Base-by-base conservation (phyloP, 192 early-diverging fungal species). In the Backusella westeae region DNA sequence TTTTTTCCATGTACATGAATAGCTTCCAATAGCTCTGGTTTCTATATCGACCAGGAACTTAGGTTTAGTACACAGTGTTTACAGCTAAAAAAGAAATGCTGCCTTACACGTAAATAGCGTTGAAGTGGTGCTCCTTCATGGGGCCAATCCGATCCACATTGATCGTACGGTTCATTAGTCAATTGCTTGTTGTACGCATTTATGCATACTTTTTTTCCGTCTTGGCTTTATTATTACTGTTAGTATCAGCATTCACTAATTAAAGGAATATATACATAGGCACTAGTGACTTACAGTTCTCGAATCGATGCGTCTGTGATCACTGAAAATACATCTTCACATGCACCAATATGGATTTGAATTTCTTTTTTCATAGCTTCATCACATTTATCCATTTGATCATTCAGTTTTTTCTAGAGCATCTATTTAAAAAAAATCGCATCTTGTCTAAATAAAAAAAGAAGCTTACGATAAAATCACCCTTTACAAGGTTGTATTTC, bases 111-210 rank as follows among this genome's bases (percentile, higher is more conserved):
- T 68, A 91, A 77, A 77, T 90, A 91, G 0, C 23, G 12, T 9
- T 73, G 83, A 53, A 89, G 83, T 6, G 76, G 70, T 10, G 73
- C 56, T 35, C 90, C 74, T 76, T 89, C 88, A 66, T 85, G 63
- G 3, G 90, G 90, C 90, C 90, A 91, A 2, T 42, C 49, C 32
- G 80, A 36, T 23, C 90, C 90, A 77, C 90, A 91, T 9, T 36
- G 34, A 12, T 88, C 85, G 70, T 65, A 87, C 0, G 63, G 21
- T 42, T 89, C 87, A 7, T 78, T 71, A 29, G 49, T 72, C 36
- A 87, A 38, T 53, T 89, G 74, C 32, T 90, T 86, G 73, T 91
- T 88, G 69, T 91, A 91, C 56, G 83, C 75, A 74, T 91, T 91
- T 32, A 89, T 23, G 73, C 90, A 91, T 3, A 70, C 41, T 3